Evolutionary conservation across 208 protist genomes (phyloP), one percentile per base, ranked within the genome.

Genomic region (Phytomonas sp.): DNA sequence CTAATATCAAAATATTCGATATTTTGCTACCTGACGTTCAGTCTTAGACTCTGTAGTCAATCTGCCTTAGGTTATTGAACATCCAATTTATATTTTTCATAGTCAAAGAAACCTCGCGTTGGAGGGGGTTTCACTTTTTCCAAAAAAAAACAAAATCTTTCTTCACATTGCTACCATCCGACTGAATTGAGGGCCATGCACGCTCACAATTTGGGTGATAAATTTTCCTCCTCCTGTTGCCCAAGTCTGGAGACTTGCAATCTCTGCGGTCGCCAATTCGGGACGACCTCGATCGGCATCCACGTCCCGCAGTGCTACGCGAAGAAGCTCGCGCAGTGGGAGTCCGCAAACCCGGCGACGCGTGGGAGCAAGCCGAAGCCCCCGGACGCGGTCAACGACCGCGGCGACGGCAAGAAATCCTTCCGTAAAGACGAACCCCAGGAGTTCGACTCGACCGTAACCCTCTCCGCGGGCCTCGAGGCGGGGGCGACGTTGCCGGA

Each of bases 301-400:
- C 91, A 96, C 81, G 74, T 92, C 0, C 85, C 88, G 51, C 91
- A 96, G 72, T 96, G 91, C 79, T 96, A 95, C 73, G 74, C 76
- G 29, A 96, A 96, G 73, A 93, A 94, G 73, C 43, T 92, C 60
- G 77, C 77, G 53, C 88, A 92, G 73, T 96, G 89, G 91, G 72
- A 92, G 62, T 77, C 64, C 29, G 83, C 71, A 13, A 82, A 96
- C 71, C 85, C 91, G 17, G 63, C 36, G 29, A 88, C 78, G 64
- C 83, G 91, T 23, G 91, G 91, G 2, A 77, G 83, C 56, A 68
- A 77, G 31, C 91, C 91, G 17, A 83, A 81, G 62, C 79, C 89
- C 79, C 89, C 91, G 13, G 85, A 92, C 68, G 73, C 79, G 2
- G 80, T 94, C 43, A 84, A 85, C 60, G 90, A 83, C 81, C 77